Conservation (phyloP, 805 yeast genomes). For the Candida montana region DNA sequence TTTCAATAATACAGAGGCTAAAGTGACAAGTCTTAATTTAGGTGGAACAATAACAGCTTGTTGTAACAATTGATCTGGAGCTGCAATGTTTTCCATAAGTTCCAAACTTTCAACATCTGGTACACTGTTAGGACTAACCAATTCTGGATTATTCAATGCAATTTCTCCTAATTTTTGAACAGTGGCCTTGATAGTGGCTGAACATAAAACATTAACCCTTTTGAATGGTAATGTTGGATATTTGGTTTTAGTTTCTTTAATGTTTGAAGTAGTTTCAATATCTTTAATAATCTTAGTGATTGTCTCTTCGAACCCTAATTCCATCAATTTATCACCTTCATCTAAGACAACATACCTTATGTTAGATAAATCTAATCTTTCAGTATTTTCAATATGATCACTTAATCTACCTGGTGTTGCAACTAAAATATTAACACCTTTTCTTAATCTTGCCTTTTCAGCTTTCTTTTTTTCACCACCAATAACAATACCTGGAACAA, state of each 20-base stretch:
- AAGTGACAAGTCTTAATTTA: constrained; percentile 77
- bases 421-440: constrained; percentile 92
- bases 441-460: constrained; percentile 91
- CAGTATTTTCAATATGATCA: constrained; percentile 91
- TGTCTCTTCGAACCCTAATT: constrained; percentile 94
- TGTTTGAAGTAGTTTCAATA: constrained; percentile 39
- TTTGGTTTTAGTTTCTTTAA: constrained; percentile 30
- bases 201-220: constrained; percentile 79
- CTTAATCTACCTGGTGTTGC: constrained; percentile 96
- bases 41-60: constrained; percentile 85
- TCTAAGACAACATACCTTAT: constrained; percentile 87
- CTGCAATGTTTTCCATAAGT: constrained; percentile 35
- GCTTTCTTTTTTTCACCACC: constrained; percentile 98
- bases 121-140: constrained; percentile 40
- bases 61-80: constrained; percentile 89
- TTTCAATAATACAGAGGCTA: constrained; percentile 59
- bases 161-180: constrained; percentile 79
- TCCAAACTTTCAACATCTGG: constrained; percentile 26
- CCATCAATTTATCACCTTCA: constrained; percentile 96
- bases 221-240: constrained; percentile 60
- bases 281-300: constrained; percentile 66
- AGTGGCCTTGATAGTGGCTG: constrained; percentile 85
- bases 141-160: constrained; percentile 66
- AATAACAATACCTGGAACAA: constrained; percentile 93
- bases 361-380: constrained; percentile 62